Conservation (phyloP, 2,329 filamentous ascomycete genomes). For the Torrubiella hemipterigena region DNA sequence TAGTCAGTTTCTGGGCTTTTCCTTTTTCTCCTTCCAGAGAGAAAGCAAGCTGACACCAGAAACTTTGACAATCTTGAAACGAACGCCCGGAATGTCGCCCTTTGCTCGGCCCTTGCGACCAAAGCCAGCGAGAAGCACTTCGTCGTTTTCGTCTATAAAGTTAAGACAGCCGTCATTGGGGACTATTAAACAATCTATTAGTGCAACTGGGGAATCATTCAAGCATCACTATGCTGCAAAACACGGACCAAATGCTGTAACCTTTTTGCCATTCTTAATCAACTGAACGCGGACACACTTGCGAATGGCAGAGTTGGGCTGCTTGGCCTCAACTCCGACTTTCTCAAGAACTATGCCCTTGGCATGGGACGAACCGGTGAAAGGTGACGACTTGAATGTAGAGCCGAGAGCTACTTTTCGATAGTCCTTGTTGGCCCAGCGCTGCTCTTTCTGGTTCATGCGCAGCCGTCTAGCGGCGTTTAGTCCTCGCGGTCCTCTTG, state of each 20-base stretch:
- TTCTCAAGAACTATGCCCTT: conserved; percentile 99
- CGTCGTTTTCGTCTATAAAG: conserved; percentile 99
- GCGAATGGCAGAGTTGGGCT: conserved; percentile 99
- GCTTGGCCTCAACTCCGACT: conserved; percentile 99
- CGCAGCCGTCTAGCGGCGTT: conserved; percentile 99
- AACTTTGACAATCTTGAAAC: conserved; percentile 99
- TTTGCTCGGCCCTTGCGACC: conserved; percentile 99
- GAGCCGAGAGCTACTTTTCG: conserved; percentile 99
- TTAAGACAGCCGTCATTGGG: conserved; percentile 99
- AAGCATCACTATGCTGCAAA: conserved; percentile 10
- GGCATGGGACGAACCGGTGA: conserved; percentile 98
- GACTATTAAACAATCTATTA: conserved; percentile 43
- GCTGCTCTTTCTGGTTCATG: conserved; percentile 92
- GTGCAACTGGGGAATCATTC: no score
- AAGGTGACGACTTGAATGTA: conserved; percentile 98
- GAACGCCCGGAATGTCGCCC: conserved; percentile 99
- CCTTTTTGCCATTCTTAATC: conserved; percentile 99
- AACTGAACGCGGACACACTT: conserved; percentile 99
- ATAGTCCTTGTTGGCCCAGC: conserved; percentile 96
- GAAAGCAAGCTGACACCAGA: conserved; percentile 95
- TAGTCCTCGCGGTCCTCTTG: conserved; percentile 97
- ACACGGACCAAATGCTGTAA: conserved; percentile 96
- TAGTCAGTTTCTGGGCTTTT: conserved; percentile 92
- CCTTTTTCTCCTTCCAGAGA: conserved; percentile 95
- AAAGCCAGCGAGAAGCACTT: conserved; percentile 98